These are phyloP conservation scores for Dioszegia aurantiaca DNA, from an alignment of 768 basidiomycete species.

Conservation along the genomic window DNA sequence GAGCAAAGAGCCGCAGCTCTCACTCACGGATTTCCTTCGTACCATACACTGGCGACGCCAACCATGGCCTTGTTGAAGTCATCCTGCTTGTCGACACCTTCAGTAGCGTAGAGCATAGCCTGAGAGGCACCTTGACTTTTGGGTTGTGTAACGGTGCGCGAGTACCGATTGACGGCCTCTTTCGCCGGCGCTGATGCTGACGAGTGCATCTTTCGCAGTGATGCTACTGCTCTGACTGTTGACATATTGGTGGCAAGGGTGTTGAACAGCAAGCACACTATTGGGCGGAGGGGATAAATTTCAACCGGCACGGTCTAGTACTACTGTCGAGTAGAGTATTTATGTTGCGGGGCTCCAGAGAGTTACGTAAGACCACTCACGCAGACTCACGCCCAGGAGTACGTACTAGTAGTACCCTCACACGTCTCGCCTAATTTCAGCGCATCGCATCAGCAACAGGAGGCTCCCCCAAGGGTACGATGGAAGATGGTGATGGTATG, in stretches of 20 bases:
- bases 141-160: slow-evolving; percentile 76
- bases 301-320: no score
- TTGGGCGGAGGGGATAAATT: no score
- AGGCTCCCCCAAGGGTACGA: background rate
- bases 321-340: no score
- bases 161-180: slow-evolving; percentile 61
- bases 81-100: slow-evolving; percentile 71
- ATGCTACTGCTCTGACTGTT: no score
- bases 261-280: no score
- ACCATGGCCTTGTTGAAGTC: slow-evolving; percentile 98
- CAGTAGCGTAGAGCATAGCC: slow-evolving; percentile 99
- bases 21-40: slow-evolving; percentile 43
- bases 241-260: no score
- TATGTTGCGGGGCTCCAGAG: no score
- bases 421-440: no score
- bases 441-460: no score
- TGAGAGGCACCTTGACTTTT: slow-evolving; percentile 93
- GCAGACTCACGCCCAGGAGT: no score
- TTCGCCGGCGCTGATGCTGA: slow-evolving; percentile 5
- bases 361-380: no score
- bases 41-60: slow-evolving; percentile 96
- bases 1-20: background rate
- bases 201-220: slow-evolving; percentile 9
- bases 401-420: no score
- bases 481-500: slow-evolving; percentile 6